Percentiles rank a stretch among this genome's conserved stretches.
Evolutionary conservation across 768 basidiomycete species (phyloP).

Genomic region (Porphyrellus cyaneotinctus): DNA sequence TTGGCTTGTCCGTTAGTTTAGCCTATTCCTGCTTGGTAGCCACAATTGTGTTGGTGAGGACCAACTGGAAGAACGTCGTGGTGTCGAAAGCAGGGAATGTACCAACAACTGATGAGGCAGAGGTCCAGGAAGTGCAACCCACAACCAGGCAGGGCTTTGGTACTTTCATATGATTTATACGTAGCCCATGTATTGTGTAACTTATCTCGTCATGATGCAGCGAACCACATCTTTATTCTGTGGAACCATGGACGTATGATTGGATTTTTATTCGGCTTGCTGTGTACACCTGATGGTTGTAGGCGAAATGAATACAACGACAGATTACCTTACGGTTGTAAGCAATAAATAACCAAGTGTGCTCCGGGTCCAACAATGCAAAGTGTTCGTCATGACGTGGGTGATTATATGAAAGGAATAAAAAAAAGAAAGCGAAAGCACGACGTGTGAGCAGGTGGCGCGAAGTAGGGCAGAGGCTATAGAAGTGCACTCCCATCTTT

Average conservation of each 20-base stretch:
- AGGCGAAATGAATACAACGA: slow-evolving; percentile 19
- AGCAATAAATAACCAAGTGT: slow-evolving; percentile 19
- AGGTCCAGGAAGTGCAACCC: not conserved
- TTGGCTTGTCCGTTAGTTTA: slow-evolving; percentile 21
- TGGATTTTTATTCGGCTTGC: slow-evolving; percentile 11
- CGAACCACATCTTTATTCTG: not conserved
- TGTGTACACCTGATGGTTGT: slow-evolving; percentile 15
- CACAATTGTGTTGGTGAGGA: slow-evolving; percentile 16
- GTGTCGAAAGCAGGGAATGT: not conserved
- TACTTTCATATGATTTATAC: not conserved
- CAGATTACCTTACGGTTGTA: slow-evolving; percentile 22
- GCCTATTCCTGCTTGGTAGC: slow-evolving; percentile 19
- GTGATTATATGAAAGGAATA: slow-evolving; percentile 25
- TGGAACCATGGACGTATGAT: not conserved
- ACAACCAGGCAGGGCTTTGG: not conserved
- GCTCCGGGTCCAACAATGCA: slow-evolving; percentile 15
- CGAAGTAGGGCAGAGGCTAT: slow-evolving; percentile 29
- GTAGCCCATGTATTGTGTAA: not conserved
- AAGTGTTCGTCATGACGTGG: slow-evolving; percentile 14
- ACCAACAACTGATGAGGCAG: not conserved
- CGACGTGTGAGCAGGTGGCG: slow-evolving; percentile 1
- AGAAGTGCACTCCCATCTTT: slow-evolving; percentile 59
- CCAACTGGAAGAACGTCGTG: slow-evolving; percentile 14
- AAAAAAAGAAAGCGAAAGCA: slow-evolving; percentile 4
- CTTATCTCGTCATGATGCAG: not conserved